A percentile compares a stretch with the other conserved stretches of the same genome.
These are phyloP conservation scores for Heimioporus sp. DNA, from an alignment of 768 basidiomycete species.

Conservation along the genomic window DNA sequence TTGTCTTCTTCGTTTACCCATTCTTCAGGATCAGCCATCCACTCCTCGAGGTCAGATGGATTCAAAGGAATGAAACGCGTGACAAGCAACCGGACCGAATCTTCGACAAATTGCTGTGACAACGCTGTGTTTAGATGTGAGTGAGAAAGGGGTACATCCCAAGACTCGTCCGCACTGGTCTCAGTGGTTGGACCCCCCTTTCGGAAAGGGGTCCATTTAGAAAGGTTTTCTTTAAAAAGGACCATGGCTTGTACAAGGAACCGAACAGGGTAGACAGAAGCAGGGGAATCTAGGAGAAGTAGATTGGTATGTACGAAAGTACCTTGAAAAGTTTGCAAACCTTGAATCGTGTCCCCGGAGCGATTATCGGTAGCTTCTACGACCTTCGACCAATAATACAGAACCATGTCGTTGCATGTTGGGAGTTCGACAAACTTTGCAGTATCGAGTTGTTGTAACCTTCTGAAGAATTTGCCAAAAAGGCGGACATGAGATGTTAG, in stretches of 20 bases:
- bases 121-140: slow-evolving; percentile 43
- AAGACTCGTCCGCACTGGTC: slow-evolving; percentile 43
- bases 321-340: slow-evolving; percentile 33
- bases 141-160: background rate
- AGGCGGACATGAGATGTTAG: slow-evolving; percentile 67
- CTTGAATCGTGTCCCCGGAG: slow-evolving; percentile 52
- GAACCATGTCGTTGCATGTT: slow-evolving; percentile 60
- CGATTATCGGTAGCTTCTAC: slow-evolving; percentile 59
- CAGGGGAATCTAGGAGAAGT: slow-evolving; percentile 49
- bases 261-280: slow-evolving; percentile 71
- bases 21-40: slow-evolving; percentile 90
- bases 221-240: slow-evolving; percentile 78
- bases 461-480: slow-evolving; percentile 80
- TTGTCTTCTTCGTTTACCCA: slow-evolving; percentile 91
- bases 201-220: slow-evolving; percentile 69
- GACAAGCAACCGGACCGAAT: slow-evolving; percentile 73
- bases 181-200: slow-evolving; percentile 59
- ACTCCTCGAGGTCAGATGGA: slow-evolving; percentile 74
- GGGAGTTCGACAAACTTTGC: slow-evolving; percentile 63
- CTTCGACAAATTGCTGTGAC: slow-evolving; percentile 67
- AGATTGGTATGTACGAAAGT: background rate
- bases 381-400: slow-evolving; percentile 82
- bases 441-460: slow-evolving; percentile 61
- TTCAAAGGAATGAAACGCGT: slow-evolving; percentile 84
- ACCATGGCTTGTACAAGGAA: slow-evolving; percentile 85